phyloP scores from a whole-genome alignment of 257 asterid species.

The Capsicum rhomboideum region DNA sequence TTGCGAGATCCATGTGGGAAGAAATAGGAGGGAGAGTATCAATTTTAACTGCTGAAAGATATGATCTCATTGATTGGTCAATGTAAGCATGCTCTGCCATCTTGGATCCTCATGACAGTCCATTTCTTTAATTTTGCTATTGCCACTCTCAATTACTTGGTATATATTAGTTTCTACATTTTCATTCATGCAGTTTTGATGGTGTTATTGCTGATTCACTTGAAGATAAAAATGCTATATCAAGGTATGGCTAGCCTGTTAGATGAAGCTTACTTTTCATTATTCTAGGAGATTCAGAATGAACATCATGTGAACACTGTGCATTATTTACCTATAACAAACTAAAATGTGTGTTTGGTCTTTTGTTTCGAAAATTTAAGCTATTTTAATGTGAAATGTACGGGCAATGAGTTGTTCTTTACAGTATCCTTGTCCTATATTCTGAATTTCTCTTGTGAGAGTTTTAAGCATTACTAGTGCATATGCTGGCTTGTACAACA shows the following conservation, averaged over 20 bases:
- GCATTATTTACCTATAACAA: not conserved
- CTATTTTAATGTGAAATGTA: not conserved
- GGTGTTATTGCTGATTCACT: constrained; percentile 78
- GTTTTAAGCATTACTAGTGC: not conserved
- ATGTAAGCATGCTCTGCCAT: constrained; percentile 46
- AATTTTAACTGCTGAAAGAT: constrained; percentile 68
- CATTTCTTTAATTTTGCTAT: not conserved
- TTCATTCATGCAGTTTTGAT: constrained; percentile 62
- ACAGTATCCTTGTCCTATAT: not conserved
- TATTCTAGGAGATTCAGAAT: not conserved
- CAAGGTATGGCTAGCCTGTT: constrained; percentile 40
- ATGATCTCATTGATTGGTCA: constrained; percentile 81
- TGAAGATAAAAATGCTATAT: constrained; percentile 70
- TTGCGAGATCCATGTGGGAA: constrained; percentile 63
- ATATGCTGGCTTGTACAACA: constrained; percentile 1
- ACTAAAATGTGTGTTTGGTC: not conserved
- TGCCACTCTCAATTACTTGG: not conserved
- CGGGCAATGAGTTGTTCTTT: not conserved
- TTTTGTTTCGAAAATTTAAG: not conserved
- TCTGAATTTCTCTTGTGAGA: not conserved
- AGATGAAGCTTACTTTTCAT: not conserved
- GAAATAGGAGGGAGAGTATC: constrained; percentile 70
- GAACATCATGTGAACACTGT: not conserved
- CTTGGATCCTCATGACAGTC: not conserved
- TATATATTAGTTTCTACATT: constrained; percentile 13